phyloP scores from a whole-genome alignment of 1,139 yeast genomes.

The Arxiozyma heterogenica region DNA sequence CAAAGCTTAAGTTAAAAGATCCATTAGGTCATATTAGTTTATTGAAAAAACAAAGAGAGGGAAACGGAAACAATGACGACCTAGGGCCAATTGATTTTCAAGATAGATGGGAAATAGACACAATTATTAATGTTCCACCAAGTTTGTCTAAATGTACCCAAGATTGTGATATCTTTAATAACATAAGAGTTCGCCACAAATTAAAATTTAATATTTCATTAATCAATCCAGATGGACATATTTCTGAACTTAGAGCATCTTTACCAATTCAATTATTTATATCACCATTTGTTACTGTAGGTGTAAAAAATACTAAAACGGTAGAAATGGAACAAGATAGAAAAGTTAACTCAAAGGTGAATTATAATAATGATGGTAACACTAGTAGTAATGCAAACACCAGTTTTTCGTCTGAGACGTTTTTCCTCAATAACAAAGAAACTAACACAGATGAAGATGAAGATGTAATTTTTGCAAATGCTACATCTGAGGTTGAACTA shows the following conservation, averaged over 20 bases:
- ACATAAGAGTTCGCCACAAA: conserved; percentile 53
- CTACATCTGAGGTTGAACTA: conserved; percentile 27
- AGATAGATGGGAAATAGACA: conserved; percentile 73
- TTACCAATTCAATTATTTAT: conserved; percentile 54
- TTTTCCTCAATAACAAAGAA: conserved; percentile 8
- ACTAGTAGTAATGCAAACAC: conserved; percentile 14
- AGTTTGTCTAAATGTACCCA: conserved; percentile 72
- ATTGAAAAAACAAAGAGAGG: conserved; percentile 3
- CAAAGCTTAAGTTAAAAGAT: conserved; percentile 37
- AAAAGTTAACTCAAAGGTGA: conserved; percentile 6
- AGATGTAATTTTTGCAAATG: conserved; percentile 29
- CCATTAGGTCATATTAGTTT: conserved; percentile 27
- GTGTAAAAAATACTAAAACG: conserved; percentile 39
- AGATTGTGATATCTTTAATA: conserved; percentile 60
- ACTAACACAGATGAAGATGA: conserved; percentile 20
- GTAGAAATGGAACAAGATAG: conserved; percentile 9
- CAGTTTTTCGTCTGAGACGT: conserved; percentile 6
- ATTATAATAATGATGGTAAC: conserved; percentile 2
- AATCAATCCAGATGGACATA: conserved; percentile 52
- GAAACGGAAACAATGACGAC: conserved; percentile 3
- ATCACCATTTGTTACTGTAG: conserved; percentile 71
- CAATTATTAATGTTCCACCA: conserved; percentile 57
- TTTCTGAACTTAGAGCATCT: conserved; percentile 62
- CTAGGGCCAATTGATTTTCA: conserved; percentile 20
- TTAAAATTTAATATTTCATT: conserved; percentile 48